These are phyloP conservation scores for Fusarium kyushuense DNA, from an alignment of 2,329 filamentous ascomycete species.

Conservation along the genomic window DNA sequence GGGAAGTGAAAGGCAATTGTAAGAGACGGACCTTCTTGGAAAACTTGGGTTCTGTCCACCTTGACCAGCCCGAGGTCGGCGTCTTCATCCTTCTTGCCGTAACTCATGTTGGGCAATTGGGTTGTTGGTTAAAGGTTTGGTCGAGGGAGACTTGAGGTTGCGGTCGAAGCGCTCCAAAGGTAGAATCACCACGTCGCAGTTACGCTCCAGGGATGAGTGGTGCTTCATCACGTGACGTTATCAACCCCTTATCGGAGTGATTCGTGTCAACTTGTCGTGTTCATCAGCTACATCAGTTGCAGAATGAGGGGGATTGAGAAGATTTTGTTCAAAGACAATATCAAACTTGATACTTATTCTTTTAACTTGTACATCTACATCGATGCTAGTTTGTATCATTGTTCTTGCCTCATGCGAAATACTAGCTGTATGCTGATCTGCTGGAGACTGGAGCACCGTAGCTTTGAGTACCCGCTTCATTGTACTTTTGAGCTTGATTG, in stretches of 20 bases:
- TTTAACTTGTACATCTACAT: too few relatives aligned
- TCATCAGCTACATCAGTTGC: background rate
- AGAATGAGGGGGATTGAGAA: background rate
- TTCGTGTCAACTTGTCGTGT: conserved; percentile 45
- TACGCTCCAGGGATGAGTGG: conserved; percentile 49
- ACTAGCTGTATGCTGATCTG: background rate
- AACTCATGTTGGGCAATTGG: conserved; percentile 79
- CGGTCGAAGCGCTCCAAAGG: conserved; percentile 45
- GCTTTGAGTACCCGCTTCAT: conserved; percentile 15
- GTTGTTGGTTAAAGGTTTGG: conserved; percentile 47
- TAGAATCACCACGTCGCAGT: conserved; percentile 57
- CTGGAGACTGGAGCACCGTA: conserved; percentile 18
- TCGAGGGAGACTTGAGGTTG: conserved; percentile 53
- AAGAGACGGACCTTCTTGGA: conserved; percentile 87
- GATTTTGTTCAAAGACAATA: background rate
- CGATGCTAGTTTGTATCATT: background rate
- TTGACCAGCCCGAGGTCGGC: conserved; percentile 93
- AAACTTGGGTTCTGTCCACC: conserved; percentile 97
- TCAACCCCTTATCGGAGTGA: conserved; percentile 47
- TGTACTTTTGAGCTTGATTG: background rate
- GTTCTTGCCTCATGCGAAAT: background rate
- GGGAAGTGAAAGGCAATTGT: conserved; percentile 48
- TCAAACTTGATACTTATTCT: background rate
- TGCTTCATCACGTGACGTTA: conserved; percentile 53
- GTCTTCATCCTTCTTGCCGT: conserved; percentile 99